phyloP scores from a whole-genome alignment of 1,139 yeast genomes.

The Meyerozyma carpophila region DNA sequence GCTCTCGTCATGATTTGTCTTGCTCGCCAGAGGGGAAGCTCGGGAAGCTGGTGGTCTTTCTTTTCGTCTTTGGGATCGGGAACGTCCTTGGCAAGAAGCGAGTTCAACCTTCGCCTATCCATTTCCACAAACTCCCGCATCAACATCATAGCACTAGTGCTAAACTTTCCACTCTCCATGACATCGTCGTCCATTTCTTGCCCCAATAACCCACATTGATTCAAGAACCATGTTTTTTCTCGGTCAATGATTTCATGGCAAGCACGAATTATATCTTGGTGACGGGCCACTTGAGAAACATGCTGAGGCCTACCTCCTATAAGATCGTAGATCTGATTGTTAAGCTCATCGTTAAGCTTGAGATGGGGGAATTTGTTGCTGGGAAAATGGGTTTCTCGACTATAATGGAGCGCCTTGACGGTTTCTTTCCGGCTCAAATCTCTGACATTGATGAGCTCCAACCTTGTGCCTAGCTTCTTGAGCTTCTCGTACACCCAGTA shows the following conservation, averaged over 20 bases:
- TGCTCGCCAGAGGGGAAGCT: slow-evolving; percentile 77
- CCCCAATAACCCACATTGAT: slow-evolving; percentile 77
- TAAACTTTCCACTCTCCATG: slow-evolving; percentile 78
- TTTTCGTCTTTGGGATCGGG: slow-evolving; percentile 12
- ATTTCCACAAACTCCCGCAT: slow-evolving; percentile 69
- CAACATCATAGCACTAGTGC: slow-evolving; percentile 70
- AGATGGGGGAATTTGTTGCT: slow-evolving; percentile 29
- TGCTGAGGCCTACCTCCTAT: slow-evolving; percentile 88
- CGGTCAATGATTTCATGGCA: slow-evolving; percentile 69
- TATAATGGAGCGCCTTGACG: slow-evolving; percentile 47
- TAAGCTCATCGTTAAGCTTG: slow-evolving; percentile 24
- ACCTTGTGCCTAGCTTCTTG: slow-evolving; percentile 65
- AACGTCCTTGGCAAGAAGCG: slow-evolving; percentile 18
- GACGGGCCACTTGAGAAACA: slow-evolving; percentile 67
- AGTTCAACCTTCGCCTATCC: slow-evolving; percentile 41
- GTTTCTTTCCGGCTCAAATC: slow-evolving; percentile 61
- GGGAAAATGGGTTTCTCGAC: slow-evolving; percentile 45
- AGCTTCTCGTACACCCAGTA: slow-evolving; percentile 83
- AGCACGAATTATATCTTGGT: slow-evolving; percentile 54
- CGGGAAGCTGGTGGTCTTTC: slow-evolving; percentile 57
- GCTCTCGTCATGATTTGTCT: slow-evolving; percentile 82
- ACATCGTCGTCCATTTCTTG: slow-evolving; percentile 84
- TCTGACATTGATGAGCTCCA: slow-evolving; percentile 66
- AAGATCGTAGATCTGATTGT: slow-evolving; percentile 58
- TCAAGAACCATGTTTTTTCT: slow-evolving; percentile 81